These are phyloP conservation scores for Boletus rubroflammeus DNA, from an alignment of 768 basidiomycete species.

Conservation along the genomic window DNA sequence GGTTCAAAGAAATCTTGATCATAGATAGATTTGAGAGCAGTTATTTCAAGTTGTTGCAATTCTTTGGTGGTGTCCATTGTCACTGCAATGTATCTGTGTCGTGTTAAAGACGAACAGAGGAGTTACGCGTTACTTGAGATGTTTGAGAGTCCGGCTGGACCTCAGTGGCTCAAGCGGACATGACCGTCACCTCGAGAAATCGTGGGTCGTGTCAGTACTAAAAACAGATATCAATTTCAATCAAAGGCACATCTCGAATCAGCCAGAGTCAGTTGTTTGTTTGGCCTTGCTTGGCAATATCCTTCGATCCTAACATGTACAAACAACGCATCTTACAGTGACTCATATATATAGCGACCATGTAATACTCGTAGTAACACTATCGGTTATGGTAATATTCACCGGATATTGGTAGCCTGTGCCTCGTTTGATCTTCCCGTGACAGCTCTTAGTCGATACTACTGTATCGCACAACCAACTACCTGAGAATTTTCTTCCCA, in stretches of 20 bases:
- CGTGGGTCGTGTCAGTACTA: neutral
- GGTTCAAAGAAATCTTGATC: constrained; percentile 71
- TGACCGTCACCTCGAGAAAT: constrained; percentile 31
- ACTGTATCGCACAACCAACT: too few species aligned
- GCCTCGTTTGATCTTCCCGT: too few species aligned
- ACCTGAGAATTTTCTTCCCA: too few species aligned
- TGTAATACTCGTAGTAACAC: too few species aligned
- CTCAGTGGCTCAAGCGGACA: constrained; percentile 77
- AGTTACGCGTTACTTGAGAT: constrained; percentile 48
- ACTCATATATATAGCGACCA: too few species aligned
- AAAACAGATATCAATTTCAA: constrained; percentile 9
- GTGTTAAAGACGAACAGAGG: constrained; percentile 20
- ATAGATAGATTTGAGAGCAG: constrained; percentile 77
- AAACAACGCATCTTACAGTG: too few species aligned
- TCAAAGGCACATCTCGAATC: constrained; percentile 2
- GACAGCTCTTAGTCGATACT: too few species aligned
- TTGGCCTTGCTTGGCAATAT: constrained; percentile 15
- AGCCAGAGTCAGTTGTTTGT: constrained; percentile 15
- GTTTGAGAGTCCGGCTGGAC: constrained; percentile 60
- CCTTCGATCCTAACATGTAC: constrained; percentile 13
- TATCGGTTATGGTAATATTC: too few species aligned
- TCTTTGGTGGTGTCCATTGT: constrained; percentile 73
- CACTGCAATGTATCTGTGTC: constrained; percentile 9
- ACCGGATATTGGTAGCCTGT: too few species aligned
- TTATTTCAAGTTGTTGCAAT: constrained; percentile 66